Evolutionary conservation across 2,329 filamentous ascomycete genomes (phyloP), one percentile per base, ranked within the genome.

Genomic region (Aspergillus hiratsukae): DNA sequence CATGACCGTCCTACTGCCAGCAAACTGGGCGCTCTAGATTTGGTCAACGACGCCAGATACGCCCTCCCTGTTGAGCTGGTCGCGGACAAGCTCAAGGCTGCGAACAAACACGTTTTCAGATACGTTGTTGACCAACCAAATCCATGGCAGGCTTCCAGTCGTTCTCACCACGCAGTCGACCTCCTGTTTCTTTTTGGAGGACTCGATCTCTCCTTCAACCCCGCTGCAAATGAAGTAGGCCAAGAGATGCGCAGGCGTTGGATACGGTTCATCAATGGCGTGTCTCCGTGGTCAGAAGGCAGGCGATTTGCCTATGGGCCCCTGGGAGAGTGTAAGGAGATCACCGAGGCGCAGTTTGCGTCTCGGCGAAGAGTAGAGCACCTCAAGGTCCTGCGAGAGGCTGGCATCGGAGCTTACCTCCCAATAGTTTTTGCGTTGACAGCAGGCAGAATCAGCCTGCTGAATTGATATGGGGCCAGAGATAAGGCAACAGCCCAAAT

Each of bases 91-190:
- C 51, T 69, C 1, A 53, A 54, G 1, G 60, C 60, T 2, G 61
- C 61, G 4, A 64, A 66, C 9, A 71, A 67, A 29, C 49, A 54
- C 8, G 71, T 69, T 1, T 80, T 73, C 56, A 69, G 68, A 31
- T 80, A 76, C 40, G 59, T 78, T 0, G 59, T 80, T 1, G 78
- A 81, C 41, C 74, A 81, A 53, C 49, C 67, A 0, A 81, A 81
- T 37, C 78, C 78, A 4, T 80, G 75, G 75, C 78, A 80, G 51
- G 53, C 71, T 0, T 80, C 77, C 0, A 76, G 72, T 8, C 69
- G 78, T 0, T 68, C 78, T 2, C 78, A 81, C 41, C 78, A 81
- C 56, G 78, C 75, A 0, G 74, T 81, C 2, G 78, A 81, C 58
- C 63, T 81, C 3, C 55, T 80, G 1, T 72, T 78, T 8, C 61